Evolutionary conservation across 306 rosid species (phyloP).

Genomic region (Prunus armeniaca): DNA sequence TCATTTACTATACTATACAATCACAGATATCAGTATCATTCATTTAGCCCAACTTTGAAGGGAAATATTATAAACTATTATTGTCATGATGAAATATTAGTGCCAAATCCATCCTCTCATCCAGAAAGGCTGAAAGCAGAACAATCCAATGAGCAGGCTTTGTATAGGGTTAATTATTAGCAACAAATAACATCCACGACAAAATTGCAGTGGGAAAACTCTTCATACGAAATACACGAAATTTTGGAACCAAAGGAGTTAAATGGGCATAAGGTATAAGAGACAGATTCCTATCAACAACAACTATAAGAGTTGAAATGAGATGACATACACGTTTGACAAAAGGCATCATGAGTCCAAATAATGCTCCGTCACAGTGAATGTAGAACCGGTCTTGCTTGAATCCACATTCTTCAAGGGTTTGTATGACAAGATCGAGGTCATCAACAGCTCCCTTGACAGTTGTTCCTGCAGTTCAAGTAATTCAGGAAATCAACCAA

Average conservation of each 20-base stretch:
- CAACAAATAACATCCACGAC: background rate
- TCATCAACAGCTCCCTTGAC: slow-evolving; percentile 70
- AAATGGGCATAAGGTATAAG: background rate
- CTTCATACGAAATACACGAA: background rate
- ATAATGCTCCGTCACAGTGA: slow-evolving; percentile 69
- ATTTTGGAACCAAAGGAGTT: background rate
- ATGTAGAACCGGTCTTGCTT: slow-evolving; percentile 55
- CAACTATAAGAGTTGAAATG: background rate
- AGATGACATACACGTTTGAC: slow-evolving; percentile 40
- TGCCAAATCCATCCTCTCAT: background rate
- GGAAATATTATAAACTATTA: background rate
- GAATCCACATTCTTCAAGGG: slow-evolving; percentile 56
- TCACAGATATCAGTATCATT: background rate
- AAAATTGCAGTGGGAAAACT: too few species aligned
- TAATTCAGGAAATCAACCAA: slow-evolving; percentile 2
- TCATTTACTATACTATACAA: background rate
- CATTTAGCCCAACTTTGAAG: background rate
- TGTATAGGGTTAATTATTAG: background rate
- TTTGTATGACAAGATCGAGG: slow-evolving; percentile 50
- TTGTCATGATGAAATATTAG: background rate
- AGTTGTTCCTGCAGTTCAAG: slow-evolving; percentile 47
- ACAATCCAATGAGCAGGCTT: background rate
- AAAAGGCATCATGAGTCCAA: slow-evolving; percentile 73
- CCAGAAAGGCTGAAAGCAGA: background rate
- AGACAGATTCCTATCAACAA: background rate